phyloP scores from a whole-genome alignment of 2,329 filamentous ascomycete genomes.

The Alternaria atra region DNA sequence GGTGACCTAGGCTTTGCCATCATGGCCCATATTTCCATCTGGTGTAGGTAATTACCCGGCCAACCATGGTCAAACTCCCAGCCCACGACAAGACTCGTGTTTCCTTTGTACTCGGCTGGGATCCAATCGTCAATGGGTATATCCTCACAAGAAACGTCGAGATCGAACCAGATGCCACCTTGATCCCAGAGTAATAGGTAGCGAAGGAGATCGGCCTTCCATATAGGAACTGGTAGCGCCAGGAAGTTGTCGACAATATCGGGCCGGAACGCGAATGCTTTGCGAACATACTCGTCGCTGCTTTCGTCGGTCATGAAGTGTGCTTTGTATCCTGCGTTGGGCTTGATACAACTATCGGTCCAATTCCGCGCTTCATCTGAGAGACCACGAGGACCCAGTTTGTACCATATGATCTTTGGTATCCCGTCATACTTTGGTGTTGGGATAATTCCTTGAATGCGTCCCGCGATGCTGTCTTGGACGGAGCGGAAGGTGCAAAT shows the following conservation, averaged over 20 bases:
- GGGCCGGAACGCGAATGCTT: conserved; percentile 43
- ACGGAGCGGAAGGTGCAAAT: conserved; percentile 1
- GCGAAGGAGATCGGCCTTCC: conserved; percentile 54
- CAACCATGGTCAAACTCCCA: conserved; percentile 50
- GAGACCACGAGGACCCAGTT: conserved; percentile 49
- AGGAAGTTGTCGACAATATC: conserved; percentile 51
- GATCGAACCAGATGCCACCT: conserved; percentile 55
- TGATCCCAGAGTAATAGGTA: conserved; percentile 53
- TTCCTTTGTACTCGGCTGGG: conserved; percentile 41
- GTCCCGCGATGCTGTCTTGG: neutral
- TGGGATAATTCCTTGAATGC: neutral
- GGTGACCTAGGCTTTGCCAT: conserved; percentile 34
- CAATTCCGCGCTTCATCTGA: conserved; percentile 39
- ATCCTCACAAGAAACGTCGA: conserved; percentile 51
- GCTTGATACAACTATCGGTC: conserved; percentile 43
- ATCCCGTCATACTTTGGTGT: conserved; percentile 22
- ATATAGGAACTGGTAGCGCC: conserved; percentile 47
- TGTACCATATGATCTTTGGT: conserved; percentile 52
- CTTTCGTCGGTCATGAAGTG: conserved; percentile 44
- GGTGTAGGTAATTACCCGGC: conserved; percentile 23
- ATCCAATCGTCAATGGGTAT: conserved; percentile 50
- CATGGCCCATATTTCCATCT: conserved; percentile 46
- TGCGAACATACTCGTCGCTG: conserved; percentile 43
- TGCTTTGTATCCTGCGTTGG: conserved; percentile 39
- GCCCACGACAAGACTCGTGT: conserved; percentile 49